phyloP scores from a whole-genome alignment of 2,329 filamentous ascomycete genomes.

The Trichophaea hybrida region DNA sequence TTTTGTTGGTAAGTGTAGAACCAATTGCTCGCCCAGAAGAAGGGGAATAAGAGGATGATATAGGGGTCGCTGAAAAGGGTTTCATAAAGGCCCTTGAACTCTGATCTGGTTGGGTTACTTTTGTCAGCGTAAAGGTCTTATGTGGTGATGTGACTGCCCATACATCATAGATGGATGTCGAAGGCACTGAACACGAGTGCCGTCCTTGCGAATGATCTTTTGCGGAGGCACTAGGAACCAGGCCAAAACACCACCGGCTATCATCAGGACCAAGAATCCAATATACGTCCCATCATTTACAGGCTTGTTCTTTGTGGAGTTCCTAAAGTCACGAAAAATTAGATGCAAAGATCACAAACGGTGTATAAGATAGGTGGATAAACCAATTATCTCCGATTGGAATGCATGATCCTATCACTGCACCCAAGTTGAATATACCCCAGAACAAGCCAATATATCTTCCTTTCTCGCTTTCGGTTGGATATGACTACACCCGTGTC shows the following conservation, averaged over 20 bases:
- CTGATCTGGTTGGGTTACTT: conserved; percentile 32
- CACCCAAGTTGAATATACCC: conserved; percentile 26
- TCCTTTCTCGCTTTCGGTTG: conserved; percentile 27
- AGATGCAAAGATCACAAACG: neutral
- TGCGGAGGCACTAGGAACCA: conserved; percentile 57
- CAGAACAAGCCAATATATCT: conserved; percentile 27
- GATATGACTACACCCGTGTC: conserved; percentile 22
- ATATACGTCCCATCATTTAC: conserved; percentile 73
- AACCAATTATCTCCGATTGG: conserved; percentile 17
- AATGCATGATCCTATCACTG: conserved; percentile 22
- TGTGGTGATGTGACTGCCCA: too few species aligned
- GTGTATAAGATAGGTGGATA: neutral
- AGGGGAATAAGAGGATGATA: conserved; percentile 62
- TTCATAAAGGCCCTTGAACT: conserved; percentile 61
- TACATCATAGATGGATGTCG: conserved; percentile 19
- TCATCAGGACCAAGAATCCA: conserved; percentile 73
- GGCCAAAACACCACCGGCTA: conserved; percentile 53
- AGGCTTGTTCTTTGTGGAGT: conserved; percentile 34
- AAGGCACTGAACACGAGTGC: conserved; percentile 39
- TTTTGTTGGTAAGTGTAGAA: conserved; percentile 73
- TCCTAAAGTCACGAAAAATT: conserved; percentile 20
- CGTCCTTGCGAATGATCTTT: conserved; percentile 60
- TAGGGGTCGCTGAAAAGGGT: conserved; percentile 56
- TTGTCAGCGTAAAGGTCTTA: too few species aligned
- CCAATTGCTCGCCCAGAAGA: conserved; percentile 69